A percentile compares a stretch with the other conserved stretches of the same genome.
Evolutionary conservation across 1,284 basidiomycete species (phyloP).

Genomic region (Sutorius eximius): DNA sequence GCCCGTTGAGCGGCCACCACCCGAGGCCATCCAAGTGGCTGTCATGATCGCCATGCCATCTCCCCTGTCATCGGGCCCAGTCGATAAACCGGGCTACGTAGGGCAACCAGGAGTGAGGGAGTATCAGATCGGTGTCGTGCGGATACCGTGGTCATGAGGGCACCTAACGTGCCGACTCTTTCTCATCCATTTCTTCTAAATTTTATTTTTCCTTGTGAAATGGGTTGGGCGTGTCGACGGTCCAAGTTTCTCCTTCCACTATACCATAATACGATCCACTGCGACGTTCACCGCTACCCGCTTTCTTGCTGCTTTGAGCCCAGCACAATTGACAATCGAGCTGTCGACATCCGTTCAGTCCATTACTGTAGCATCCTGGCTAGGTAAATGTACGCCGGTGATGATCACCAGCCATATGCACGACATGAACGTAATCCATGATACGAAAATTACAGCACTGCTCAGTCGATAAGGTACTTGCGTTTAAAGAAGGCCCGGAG

Average conservation of each 20-base stretch:
- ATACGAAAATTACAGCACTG: constrained; percentile 10
- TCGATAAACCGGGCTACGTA: not conserved
- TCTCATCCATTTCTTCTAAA: not conserved
- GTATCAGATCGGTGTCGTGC: constrained; percentile 35
- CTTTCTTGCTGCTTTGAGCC: not conserved
- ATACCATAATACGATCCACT: not conserved
- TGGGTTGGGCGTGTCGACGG: not conserved
- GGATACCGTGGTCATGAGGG: constrained; percentile 28
- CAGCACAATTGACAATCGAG: not conserved
- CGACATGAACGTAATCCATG: constrained; percentile 4
- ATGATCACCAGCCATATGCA: not conserved
- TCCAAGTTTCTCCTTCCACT: not conserved
- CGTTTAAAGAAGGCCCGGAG: constrained; percentile 93
- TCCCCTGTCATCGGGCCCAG: not conserved
- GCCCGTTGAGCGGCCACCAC: constrained; percentile 6
- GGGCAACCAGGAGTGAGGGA: constrained; percentile 20
- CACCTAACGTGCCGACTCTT: not conserved
- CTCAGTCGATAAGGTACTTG: constrained; percentile 93
- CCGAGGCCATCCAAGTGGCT: constrained; percentile 31
- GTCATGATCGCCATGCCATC: constrained; percentile 38
- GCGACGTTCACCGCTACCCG: not conserved
- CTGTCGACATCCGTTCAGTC: not conserved
- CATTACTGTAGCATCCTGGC: too few relatives aligned
- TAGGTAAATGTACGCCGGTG: not conserved
- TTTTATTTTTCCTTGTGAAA: not conserved